A percentile compares a stretch with the other conserved stretches of the same genome.
These are phyloP conservation scores for Clitoria ternatea DNA, from an alignment of 306 rosid genomes.

Conservation along the genomic window DNA sequence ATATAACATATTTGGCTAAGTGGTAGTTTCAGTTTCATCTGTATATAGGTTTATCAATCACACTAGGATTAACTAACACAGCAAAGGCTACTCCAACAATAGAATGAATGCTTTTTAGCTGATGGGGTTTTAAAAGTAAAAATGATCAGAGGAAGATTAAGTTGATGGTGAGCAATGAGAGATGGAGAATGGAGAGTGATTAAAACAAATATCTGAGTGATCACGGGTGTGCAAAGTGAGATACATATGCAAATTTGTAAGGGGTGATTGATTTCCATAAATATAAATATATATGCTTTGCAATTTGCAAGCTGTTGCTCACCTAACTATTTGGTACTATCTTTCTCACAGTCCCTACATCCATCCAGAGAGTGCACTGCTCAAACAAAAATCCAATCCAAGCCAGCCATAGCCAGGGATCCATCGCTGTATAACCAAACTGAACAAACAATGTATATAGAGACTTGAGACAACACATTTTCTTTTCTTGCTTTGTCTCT, in stretches of 20 bases:
- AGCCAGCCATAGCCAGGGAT: neutral
- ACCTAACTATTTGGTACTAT: neutral
- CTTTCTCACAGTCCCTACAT: constrained; percentile 8
- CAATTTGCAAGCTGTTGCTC: neutral
- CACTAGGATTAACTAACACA: neutral
- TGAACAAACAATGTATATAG: neutral
- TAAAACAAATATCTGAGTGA: neutral
- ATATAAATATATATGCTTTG: no score
- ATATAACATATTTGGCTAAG: neutral
- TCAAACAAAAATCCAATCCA: neutral
- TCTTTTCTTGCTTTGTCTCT: neutral
- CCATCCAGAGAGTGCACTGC: constrained; percentile 1
- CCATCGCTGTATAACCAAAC: neutral
- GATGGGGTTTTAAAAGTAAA: neutral
- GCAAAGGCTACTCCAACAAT: neutral
- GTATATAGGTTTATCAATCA: neutral
- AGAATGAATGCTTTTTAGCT: neutral
- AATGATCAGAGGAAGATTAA: no score
- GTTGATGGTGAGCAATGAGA: no score
- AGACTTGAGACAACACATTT: neutral
- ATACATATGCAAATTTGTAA: no score
- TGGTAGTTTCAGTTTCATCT: neutral
- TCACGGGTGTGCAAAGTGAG: constrained; percentile 24
- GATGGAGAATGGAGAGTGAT: no score
- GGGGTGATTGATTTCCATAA: no score